Conservation (phyloP, 2,329 filamentous ascomycete genomes). For the Botrytis byssoidea region DNA sequence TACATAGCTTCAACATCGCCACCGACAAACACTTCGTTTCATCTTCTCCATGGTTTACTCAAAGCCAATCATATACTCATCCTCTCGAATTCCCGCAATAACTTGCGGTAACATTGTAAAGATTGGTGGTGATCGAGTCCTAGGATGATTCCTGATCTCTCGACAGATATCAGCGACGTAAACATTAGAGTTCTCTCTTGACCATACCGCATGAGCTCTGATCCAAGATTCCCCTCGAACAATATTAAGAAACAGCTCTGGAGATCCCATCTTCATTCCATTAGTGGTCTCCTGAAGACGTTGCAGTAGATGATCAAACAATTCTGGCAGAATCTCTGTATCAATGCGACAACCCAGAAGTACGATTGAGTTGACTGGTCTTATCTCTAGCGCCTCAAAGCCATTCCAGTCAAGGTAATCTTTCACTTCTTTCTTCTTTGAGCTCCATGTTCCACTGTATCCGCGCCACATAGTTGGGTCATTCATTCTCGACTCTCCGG, state of each 20-base stretch:
- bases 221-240: constrained; percentile 1
- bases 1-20: not conserved
- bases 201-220: not conserved
- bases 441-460: not conserved
- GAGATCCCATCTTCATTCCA: constrained; percentile 1
- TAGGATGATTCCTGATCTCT: not conserved
- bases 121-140: not conserved
- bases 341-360: not conserved
- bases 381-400: not conserved
- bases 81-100: not conserved
- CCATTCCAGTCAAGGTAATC: not conserved
- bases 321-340: not conserved
- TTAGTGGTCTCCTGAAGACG: not conserved
- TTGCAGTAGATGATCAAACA: not conserved
- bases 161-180: not conserved
- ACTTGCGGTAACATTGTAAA: not conserved
- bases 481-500: not conserved
- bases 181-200: not conserved
- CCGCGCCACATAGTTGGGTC: not conserved
- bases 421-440: not conserved
- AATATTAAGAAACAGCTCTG: not conserved
- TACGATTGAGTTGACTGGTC: not conserved
- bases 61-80: not conserved
- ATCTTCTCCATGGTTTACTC: not conserved
- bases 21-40: not conserved